A percentile compares a stretch with the other conserved stretches of the same genome.
Evolutionary conservation across 1,284 basidiomycete genomes (phyloP).

Genomic region (Pterulicium gracile): DNA sequence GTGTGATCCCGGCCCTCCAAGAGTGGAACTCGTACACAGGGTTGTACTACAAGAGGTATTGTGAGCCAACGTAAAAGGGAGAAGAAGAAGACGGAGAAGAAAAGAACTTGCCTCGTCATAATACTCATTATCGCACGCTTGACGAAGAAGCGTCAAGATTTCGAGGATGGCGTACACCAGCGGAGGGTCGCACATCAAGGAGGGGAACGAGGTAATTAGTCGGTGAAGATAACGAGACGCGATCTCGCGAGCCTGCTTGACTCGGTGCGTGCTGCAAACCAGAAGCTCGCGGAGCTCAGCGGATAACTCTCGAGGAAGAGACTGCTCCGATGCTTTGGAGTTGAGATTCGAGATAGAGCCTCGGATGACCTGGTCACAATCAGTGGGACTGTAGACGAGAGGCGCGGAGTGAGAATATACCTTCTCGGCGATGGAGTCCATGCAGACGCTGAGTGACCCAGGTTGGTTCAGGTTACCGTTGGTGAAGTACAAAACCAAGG

Average conservation of each 20-base stretch:
- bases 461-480: conserved; percentile 81
- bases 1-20: conserved; percentile 59
- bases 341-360: conserved; percentile 65
- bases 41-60: conserved; percentile 58
- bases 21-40: conserved; percentile 81
- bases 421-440: conserved; percentile 84
- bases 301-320: conserved; percentile 64
- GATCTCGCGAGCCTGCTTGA: conserved; percentile 71
- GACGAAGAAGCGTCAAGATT: conserved; percentile 80
- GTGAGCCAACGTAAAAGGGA: neutral
- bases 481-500: conserved; percentile 80
- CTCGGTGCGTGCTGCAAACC: conserved; percentile 75
- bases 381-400: conserved; percentile 7
- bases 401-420: conserved; percentile 25
- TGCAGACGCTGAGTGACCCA: conserved; percentile 53
- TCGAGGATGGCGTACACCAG: conserved; percentile 89
- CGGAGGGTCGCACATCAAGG: conserved; percentile 83
- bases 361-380: conserved; percentile 51
- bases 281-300: conserved; percentile 72
- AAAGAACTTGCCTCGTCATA: conserved; percentile 69
- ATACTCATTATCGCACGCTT: conserved; percentile 86
- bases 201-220: conserved; percentile 88
- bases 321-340: conserved; percentile 67
- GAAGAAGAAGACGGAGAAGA: neutral
- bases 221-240: conserved; percentile 79